These are phyloP conservation scores for Barbarea vulgaris DNA, from an alignment of 345 rosid genomes.

Conservation along the genomic window DNA sequence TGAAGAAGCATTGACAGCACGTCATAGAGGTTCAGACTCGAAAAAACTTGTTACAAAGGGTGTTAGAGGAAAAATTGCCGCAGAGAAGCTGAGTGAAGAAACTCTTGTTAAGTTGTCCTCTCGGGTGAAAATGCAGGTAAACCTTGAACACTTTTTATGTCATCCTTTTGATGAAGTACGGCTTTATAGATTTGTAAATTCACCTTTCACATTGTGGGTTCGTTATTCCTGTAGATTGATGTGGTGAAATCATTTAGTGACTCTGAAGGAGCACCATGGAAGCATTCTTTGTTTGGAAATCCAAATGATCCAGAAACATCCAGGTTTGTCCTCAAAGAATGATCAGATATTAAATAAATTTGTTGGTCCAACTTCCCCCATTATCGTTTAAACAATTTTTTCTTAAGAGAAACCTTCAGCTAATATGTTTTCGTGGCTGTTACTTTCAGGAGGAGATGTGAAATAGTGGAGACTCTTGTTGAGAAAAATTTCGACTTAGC, in stretches of 20 bases:
- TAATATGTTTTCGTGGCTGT: slow-evolving; percentile 33
- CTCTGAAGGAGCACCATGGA: slow-evolving; percentile 87
- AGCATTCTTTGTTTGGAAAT: slow-evolving; percentile 91
- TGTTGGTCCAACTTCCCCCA: background rate
- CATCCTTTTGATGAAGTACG: slow-evolving; percentile 13
- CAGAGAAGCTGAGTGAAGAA: slow-evolving; percentile 86
- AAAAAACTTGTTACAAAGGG: slow-evolving; percentile 71
- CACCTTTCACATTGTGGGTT: slow-evolving; percentile 20
- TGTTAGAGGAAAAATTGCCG: slow-evolving; percentile 72
- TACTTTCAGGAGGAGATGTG: slow-evolving; percentile 78
- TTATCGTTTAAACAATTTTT: background rate
- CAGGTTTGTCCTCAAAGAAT: slow-evolving; percentile 57
- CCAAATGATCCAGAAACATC: slow-evolving; percentile 93
- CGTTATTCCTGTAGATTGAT: slow-evolving; percentile 58
- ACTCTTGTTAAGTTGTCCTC: slow-evolving; percentile 84
- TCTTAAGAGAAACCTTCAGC: background rate
- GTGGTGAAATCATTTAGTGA: slow-evolving; percentile 84
- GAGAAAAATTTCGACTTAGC: slow-evolving; percentile 96
- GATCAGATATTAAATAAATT: background rate
- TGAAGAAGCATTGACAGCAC: slow-evolving; percentile 89
- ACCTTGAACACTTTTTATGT: background rate
- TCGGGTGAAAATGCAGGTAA: slow-evolving; percentile 88
- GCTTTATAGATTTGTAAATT: slow-evolving; percentile 4
- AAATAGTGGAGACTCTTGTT: slow-evolving; percentile 83
- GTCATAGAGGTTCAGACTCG: slow-evolving; percentile 71